Conservation (phyloP, 2,329 filamentous ascomycete species). For the Fusarium armeniacum region DNA sequence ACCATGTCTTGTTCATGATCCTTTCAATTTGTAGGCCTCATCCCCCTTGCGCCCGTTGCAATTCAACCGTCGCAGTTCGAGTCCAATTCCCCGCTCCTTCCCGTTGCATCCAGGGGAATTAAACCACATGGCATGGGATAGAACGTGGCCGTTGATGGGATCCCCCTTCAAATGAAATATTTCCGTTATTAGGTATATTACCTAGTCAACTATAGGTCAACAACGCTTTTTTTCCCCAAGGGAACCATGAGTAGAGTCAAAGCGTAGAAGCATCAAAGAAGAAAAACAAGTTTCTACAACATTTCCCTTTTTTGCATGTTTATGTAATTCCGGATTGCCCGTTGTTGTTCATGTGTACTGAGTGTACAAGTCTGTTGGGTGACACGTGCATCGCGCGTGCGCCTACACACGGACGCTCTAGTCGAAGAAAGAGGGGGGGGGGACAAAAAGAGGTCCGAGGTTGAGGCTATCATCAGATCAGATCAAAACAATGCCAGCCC, state of each 20-base stretch:
- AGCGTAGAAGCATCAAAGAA: slow-evolving; percentile 26
- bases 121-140: slow-evolving; percentile 5
- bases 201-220: not conserved
- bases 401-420: slow-evolving; percentile 1
- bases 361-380: slow-evolving; percentile 15
- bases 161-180: slow-evolving; percentile 29
- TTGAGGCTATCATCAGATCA: slow-evolving; percentile 38
- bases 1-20: slow-evolving; percentile 19
- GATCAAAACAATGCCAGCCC: slow-evolving; percentile 15
- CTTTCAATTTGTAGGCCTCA: slow-evolving; percentile 15
- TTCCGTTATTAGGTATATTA: not conserved
- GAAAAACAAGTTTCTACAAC: slow-evolving; percentile 14
- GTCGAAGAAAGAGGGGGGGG: slow-evolving; percentile 6
- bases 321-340: slow-evolving; percentile 31
- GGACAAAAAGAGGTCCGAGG: not conserved
- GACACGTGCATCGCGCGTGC: slow-evolving; percentile 20
- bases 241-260: slow-evolving; percentile 19
- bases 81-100: slow-evolving; percentile 16
- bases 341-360: slow-evolving; percentile 12
- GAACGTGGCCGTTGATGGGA: slow-evolving; percentile 41
- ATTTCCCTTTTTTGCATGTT: slow-evolving; percentile 13
- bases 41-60: slow-evolving; percentile 25
- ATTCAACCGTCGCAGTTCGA: slow-evolving; percentile 17
- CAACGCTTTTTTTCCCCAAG: not conserved
- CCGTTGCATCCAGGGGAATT: slow-evolving; percentile 6